phyloP scores from a whole-genome alignment of 2,329 filamentous ascomycete genomes.

The Metarhizium album region DNA sequence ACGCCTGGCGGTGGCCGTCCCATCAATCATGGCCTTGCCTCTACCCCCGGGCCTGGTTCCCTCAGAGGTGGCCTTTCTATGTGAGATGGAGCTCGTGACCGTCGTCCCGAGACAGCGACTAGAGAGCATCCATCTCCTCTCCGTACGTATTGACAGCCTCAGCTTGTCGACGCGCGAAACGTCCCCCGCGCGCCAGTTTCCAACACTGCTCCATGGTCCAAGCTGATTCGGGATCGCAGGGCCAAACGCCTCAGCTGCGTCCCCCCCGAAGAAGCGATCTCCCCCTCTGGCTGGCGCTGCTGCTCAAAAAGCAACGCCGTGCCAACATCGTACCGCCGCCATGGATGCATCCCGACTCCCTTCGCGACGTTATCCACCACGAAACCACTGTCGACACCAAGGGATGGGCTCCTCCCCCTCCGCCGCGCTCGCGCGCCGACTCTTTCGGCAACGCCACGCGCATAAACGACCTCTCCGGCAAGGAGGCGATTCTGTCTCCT shows the following conservation, averaged over 20 bases:
- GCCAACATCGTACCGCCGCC: conserved; percentile 86
- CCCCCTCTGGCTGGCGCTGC: conserved; percentile 88
- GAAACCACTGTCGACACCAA: conserved; percentile 64
- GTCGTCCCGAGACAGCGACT: conserved; percentile 85
- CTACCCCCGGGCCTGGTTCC: conserved; percentile 56
- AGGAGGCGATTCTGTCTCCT: conserved; percentile 41
- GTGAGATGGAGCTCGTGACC: conserved; percentile 95
- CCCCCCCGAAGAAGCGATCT: conserved; percentile 72
- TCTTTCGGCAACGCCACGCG: conserved; percentile 30
- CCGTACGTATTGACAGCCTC: conserved; percentile 49
- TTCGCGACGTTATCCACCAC: conserved; percentile 66
- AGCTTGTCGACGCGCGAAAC: not conserved
- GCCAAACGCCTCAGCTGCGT: conserved; percentile 61
- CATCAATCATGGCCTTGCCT: conserved; percentile 34
- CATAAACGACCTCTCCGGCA: conserved; percentile 14
- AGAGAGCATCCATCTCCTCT: conserved; percentile 73
- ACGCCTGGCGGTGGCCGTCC: not conserved
- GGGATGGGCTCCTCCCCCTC: conserved; percentile 68
- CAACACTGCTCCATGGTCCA: not conserved
- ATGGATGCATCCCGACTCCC: conserved; percentile 71
- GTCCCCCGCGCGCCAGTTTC: not conserved
- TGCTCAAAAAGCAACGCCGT: conserved; percentile 87
- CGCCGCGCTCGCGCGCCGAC: conserved; percentile 45
- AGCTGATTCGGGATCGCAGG: conserved; percentile 39
- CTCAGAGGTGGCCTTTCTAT: conserved; percentile 83